Evolutionary conservation across 805 yeast genomes (phyloP).

Genomic region (Starmerella bombicola): DNA sequence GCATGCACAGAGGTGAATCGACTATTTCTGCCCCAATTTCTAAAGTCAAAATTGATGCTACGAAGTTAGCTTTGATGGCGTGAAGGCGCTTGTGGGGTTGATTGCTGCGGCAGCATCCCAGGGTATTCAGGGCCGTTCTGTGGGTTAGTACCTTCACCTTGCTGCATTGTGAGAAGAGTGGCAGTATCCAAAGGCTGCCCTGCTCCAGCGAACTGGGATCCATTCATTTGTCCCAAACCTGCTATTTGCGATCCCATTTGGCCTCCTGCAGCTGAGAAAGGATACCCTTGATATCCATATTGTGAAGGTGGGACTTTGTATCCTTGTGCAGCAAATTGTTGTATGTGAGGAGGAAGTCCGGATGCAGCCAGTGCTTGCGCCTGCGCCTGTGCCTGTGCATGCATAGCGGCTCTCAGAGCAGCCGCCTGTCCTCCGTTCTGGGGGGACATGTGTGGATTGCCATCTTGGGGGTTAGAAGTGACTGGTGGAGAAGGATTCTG

Average conservation of each 20-base stretch:
- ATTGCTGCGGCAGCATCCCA: neutral
- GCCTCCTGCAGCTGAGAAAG: slow-evolving; percentile 8
- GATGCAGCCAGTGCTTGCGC: slow-evolving; percentile 15
- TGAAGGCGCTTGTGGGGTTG: slow-evolving; percentile 5
- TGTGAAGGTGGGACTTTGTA: slow-evolving; percentile 15
- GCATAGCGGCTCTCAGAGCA: slow-evolving; percentile 3
- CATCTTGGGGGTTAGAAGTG: slow-evolving; percentile 3
- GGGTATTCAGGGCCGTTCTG: neutral
- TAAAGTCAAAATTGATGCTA: no score
- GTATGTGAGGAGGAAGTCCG: slow-evolving; percentile 16
- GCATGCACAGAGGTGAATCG: no score
- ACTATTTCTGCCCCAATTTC: no score
- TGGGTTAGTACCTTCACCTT: neutral
- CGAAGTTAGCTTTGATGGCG: slow-evolving; percentile 1
- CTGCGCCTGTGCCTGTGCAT: slow-evolving; percentile 7
- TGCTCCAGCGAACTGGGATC: slow-evolving; percentile 7
- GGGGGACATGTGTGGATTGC: slow-evolving; percentile 1
- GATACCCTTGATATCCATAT: slow-evolving; percentile 16
- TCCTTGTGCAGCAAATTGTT: slow-evolving; percentile 14
- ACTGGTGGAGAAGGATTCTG: neutral
- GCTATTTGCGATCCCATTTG: slow-evolving; percentile 7
- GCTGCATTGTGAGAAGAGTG: slow-evolving; percentile 12
- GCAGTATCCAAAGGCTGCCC: slow-evolving; percentile 8
- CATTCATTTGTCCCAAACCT: slow-evolving; percentile 1
- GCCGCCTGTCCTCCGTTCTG: slow-evolving; percentile 11